Evolutionary conservation across 306 rosid species (phyloP), one percentile per base, ranked within the genome.

Genomic region (Cicer yamashitae): DNA sequence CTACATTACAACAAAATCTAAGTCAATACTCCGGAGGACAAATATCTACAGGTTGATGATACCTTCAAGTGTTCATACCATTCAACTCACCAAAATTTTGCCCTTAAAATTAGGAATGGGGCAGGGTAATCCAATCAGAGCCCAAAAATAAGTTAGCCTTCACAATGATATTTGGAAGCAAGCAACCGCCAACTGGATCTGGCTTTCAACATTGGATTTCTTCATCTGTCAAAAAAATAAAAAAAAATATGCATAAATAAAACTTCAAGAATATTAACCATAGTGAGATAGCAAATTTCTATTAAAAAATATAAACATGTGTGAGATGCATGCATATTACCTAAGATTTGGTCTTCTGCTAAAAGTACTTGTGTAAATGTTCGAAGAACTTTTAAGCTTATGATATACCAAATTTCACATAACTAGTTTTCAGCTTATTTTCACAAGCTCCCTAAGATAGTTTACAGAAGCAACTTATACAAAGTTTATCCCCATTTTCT

Each of bases 161-260:
- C 13, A 73, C 20, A 73, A 22, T 13, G 51, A 61, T 13, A 81
- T 53, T 70, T 52, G 53, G 40, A 75, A 63, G 41, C 67, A 63
- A 39, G 66, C 45, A 46, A 34, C 62, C 14, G 63, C 65, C 47
- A 44, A 17, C 58, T 37, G 52, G 30, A 65, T 57, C 57, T 34
- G 48, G 37, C 10, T 68, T 76, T 41, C 66, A 61, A 51, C 7
- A 30, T 48, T 48, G 65, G 72, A 71, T 40, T 47, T 25, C 52
- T 44, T 57, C 52, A 12, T 57, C 46, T 65, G 2, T 61, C 76
- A 39, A 53, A 25, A 2, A 25, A 25, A 25, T 20, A 25, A 25
- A 25, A 2, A 52, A 39, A 22, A 54, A 67, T 8, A 22, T 14
- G 43, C 9, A 14, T 8, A 25, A 58, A 11, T 12, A 40, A 67